Conservation (phyloP, 1,284 basidiomycete genomes). For the Ustilago crameri region DNA sequence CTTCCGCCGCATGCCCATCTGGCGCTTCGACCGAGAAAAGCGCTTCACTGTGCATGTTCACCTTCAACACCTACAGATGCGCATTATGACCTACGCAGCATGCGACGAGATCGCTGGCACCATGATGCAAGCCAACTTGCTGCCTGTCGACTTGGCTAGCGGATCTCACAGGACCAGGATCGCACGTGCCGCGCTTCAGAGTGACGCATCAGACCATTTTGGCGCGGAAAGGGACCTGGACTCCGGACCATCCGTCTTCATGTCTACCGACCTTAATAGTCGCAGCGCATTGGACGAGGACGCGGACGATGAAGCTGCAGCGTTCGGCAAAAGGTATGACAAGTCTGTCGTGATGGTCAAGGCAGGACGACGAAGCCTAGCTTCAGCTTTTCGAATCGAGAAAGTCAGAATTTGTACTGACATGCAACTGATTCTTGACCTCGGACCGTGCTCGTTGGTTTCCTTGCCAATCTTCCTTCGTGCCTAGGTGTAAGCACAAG, state of each 20-base stretch:
- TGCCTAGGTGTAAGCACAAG: conserved; percentile 44
- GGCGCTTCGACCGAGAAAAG: conserved; percentile 34
- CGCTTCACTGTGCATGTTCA: conserved; percentile 50
- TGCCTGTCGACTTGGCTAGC: conserved; percentile 35
- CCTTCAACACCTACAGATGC: conserved; percentile 60
- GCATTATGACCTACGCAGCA: conserved; percentile 46
- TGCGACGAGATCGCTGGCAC: conserved; percentile 51
- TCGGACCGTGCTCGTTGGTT: too few species aligned
- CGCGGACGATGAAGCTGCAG: background rate
- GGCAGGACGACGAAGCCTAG: too few species aligned
- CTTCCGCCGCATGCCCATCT: conserved; percentile 52
- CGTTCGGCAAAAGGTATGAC: background rate
- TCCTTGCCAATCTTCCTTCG: too few species aligned
- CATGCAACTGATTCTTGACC: too few species aligned
- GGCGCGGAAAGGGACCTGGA: too few species aligned
- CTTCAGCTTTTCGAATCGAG: too few species aligned
- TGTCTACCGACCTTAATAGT: too few species aligned
- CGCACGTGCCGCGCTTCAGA: conserved; percentile 14
- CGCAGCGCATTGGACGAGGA: too few species aligned
- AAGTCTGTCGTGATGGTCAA: too few species aligned
- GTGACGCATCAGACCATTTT: background rate
- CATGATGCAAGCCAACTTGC: conserved; percentile 32
- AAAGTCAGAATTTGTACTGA: too few species aligned
- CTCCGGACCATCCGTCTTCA: too few species aligned
- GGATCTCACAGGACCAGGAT: conserved; percentile 28